Base-by-base conservation (phyloP, 2,329 filamentous ascomycete species). In the Fusarium proliferatum region DNA sequence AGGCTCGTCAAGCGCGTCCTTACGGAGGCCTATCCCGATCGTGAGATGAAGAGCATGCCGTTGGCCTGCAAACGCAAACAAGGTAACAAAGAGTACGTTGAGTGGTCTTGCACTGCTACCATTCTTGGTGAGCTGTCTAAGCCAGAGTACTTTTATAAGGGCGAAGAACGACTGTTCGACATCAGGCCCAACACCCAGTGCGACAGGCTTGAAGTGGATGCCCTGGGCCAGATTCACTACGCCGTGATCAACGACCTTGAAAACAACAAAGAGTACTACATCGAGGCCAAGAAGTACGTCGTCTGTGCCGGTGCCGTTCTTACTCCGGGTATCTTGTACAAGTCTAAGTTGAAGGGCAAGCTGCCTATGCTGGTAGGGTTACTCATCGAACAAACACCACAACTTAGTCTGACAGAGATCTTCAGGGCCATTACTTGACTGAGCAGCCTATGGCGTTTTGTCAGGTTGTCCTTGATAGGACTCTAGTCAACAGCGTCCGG, bases 21-120 rank as follows among this genome's bases (percentile, higher is more conserved):
- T 3, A 12, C 21, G 0, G 26, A 51, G 0, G 30, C 45, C 3
- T 64, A 38, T 3, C 38, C 38, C 4, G 36, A 3, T 19, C 57
- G 61, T 2, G 36, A 33, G 6, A 62, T 64, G 38, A 19, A n/a
- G 21, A 64, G 45, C 28, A 64, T 64, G 61, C 61, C 61, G 1
- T 5, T 64, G 0, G 45, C 61, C 5, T 64, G 61, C 6, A 43
- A 62, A 8, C 38, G 61, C 0, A 52, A 23, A 10, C 4, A 36
- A 2, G 17, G 4, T 4, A 62, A 64, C 16, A 43, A 53, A 2
- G 34, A 53, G 1, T 65, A 65, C 3, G 21, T 65, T 2, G 58
- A 65, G 34, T 63, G 62, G 62, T 53, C 62, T 28, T 61, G 58
- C 17, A 65, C 62, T 28, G 57, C 62, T 13, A 65, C 62, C n/a